Evolutionary conservation across 176 grass and related monocot species (phyloP).

Genomic region (maize (Zea mays)): DNA sequence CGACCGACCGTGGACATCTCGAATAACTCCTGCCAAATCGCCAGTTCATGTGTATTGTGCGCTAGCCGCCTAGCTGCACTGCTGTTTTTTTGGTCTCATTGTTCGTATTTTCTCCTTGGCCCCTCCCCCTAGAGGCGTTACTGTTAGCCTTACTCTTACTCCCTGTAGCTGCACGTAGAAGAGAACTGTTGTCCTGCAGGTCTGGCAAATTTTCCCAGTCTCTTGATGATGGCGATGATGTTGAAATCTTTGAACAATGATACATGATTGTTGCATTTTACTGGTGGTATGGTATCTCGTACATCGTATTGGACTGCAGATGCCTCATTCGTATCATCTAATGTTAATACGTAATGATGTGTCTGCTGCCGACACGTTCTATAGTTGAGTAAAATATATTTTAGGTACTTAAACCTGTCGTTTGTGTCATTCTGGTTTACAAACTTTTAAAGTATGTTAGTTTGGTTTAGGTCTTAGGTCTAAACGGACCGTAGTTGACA

Average conservation of each 20-base stretch:
- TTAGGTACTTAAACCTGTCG: no score
- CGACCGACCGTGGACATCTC: slow-evolving; percentile 25
- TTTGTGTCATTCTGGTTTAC: no score
- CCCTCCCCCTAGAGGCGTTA: slow-evolving; percentile 40
- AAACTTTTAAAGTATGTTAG: no score
- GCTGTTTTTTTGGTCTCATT: slow-evolving; percentile 43
- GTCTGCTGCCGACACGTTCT: no score
- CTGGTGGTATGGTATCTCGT: background rate
- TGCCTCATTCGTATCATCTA: background rate
- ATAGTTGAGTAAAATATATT: no score
- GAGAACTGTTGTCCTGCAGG: slow-evolving; percentile 35
- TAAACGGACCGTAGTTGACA: no score
- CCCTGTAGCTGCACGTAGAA: slow-evolving; percentile 49
- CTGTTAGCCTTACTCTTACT: slow-evolving; percentile 39
- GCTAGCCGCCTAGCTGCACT: background rate
- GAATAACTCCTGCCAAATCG: slow-evolving; percentile 51
- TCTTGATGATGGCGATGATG: slow-evolving; percentile 58
- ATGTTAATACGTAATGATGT: background rate
- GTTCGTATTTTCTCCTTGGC: slow-evolving; percentile 14
- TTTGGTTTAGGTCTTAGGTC: no score
- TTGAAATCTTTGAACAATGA: slow-evolving; percentile 57
- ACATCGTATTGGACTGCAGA: background rate
- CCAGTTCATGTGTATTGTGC: slow-evolving; percentile 23
- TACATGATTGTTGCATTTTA: slow-evolving; percentile 43
- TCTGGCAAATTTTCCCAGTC: slow-evolving; percentile 51